A percentile compares a stretch with the other conserved stretches of the same genome.
Conservation (phyloP, 345 rosid species). For the Acer campestre region DNA sequence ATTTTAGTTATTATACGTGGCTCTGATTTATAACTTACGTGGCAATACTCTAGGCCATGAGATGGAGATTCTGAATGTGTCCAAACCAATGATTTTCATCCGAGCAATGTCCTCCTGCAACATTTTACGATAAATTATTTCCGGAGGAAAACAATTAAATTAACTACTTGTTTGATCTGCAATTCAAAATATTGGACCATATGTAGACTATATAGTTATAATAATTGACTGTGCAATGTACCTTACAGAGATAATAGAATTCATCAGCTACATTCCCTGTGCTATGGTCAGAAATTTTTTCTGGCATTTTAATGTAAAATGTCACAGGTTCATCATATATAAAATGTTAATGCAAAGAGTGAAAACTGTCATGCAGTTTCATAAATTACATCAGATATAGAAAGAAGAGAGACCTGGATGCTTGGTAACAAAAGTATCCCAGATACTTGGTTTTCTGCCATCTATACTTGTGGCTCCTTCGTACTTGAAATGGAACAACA, state of each 20-base stretch:
- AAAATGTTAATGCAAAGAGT: no score
- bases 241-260: slow-evolving; percentile 46
- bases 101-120: slow-evolving; percentile 39
- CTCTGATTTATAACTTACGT: slow-evolving; percentile 22
- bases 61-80: slow-evolving; percentile 46
- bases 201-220: no score
- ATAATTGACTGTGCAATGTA: neutral
- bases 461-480: slow-evolving; percentile 35
- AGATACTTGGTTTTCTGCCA: slow-evolving; percentile 32
- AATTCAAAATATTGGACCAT: no score
- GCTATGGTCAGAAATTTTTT: slow-evolving; percentile 34
- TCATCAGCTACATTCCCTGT: slow-evolving; percentile 45
- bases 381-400: neutral
- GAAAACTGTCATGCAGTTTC: no score
- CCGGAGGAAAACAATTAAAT: no score
- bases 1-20: no score
- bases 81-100: slow-evolving; percentile 41
- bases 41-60: slow-evolving; percentile 56
- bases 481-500: slow-evolving; percentile 2
- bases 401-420: slow-evolving; percentile 17
- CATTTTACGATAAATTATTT: neutral
- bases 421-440: slow-evolving; percentile 26
- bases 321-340: neutral
- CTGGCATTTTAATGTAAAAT: slow-evolving; percentile 20
- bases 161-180: no score